Conservation (phyloP, 257 asterid genomes). For the Thymus mandschuricus region DNA sequence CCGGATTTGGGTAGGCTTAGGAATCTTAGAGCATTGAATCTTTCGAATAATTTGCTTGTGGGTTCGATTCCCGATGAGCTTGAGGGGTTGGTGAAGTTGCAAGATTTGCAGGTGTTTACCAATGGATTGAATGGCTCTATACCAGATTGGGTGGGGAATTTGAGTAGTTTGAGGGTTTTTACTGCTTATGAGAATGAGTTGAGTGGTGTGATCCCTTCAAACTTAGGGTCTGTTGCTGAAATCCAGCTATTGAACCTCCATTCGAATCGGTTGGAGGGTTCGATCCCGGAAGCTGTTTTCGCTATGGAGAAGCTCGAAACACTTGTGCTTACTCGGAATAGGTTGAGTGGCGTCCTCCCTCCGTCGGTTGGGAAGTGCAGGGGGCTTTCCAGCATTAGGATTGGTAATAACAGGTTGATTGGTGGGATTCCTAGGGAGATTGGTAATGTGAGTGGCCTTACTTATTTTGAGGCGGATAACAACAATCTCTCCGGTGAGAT, state of each 20-base stretch:
- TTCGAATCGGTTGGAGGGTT: conserved; percentile 76
- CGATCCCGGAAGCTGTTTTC: conserved; percentile 79
- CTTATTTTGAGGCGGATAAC: conserved; percentile 88
- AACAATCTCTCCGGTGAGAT: conserved; percentile 88
- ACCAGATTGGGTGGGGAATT: conserved; percentile 77
- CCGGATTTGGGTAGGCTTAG: conserved; percentile 59
- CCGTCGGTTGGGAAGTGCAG: conserved; percentile 63
- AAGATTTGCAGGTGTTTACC: conserved; percentile 68
- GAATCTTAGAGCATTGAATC: conserved; percentile 59
- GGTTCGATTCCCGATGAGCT: conserved; percentile 74
- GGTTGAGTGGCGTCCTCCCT: conserved; percentile 66
- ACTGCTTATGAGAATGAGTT: conserved; percentile 87
- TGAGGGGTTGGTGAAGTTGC: conserved; percentile 53
- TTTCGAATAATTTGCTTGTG: conserved; percentile 56
- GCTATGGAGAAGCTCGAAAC: conserved; percentile 63
- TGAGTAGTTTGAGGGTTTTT: conserved; percentile 62
- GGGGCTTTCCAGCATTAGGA: conserved; percentile 70
- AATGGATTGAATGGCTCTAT: conserved; percentile 79
- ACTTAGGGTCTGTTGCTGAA: conserved; percentile 61
- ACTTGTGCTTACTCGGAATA: conserved; percentile 83
- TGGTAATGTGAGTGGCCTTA: conserved; percentile 84
- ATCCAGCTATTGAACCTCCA: conserved; percentile 82
- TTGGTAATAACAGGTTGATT: conserved; percentile 68
- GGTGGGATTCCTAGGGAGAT: conserved; percentile 77
- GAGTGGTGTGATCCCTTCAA: conserved; percentile 67